These are phyloP conservation scores for Ambrosia trifida DNA, from an alignment of 129 eudicot genomes.

Conservation along the genomic window DNA sequence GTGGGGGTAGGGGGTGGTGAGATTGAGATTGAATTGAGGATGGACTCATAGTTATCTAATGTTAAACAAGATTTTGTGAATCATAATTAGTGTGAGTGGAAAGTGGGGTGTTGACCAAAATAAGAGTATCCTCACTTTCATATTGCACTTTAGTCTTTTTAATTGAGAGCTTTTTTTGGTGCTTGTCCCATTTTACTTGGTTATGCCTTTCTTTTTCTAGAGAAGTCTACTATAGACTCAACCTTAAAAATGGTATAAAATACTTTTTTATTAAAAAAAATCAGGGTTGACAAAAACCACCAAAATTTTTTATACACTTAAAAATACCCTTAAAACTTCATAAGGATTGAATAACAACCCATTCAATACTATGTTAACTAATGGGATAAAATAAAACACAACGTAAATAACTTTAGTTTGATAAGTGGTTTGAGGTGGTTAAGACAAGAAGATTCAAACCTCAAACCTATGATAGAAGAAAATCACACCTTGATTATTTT, in stretches of 20 bases:
- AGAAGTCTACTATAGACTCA: conserved; percentile 31
- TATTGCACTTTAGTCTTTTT: conserved; percentile 14
- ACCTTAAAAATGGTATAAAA: background rate
- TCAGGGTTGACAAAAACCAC: background rate
- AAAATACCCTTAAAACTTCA: background rate
- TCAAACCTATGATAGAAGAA: too few species aligned
- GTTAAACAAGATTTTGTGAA: conserved; percentile 18
- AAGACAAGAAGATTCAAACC: too few species aligned
- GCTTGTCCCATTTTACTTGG: conserved; percentile 29
- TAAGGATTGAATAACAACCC: background rate
- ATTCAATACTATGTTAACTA: background rate
- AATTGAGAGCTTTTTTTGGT: conserved; percentile 32
- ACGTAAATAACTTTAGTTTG: too few species aligned
- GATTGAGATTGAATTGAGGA: conserved; percentile 21
- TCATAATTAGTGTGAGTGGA: conserved; percentile 30
- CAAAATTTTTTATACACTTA: background rate
- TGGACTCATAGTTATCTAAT: conserved; percentile 29
- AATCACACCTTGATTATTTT: too few species aligned
- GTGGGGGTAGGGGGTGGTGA: background rate
- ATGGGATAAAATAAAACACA: too few species aligned
- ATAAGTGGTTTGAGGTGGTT: too few species aligned
- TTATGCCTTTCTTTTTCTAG: conserved; percentile 31
- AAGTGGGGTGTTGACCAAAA: conserved; percentile 35
- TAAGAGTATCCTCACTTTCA: conserved; percentile 28
- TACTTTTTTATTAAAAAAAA: background rate